Evolutionary conservation across 2,329 filamentous ascomycete genomes (phyloP).

Genomic region (Laburnicola sp.): DNA sequence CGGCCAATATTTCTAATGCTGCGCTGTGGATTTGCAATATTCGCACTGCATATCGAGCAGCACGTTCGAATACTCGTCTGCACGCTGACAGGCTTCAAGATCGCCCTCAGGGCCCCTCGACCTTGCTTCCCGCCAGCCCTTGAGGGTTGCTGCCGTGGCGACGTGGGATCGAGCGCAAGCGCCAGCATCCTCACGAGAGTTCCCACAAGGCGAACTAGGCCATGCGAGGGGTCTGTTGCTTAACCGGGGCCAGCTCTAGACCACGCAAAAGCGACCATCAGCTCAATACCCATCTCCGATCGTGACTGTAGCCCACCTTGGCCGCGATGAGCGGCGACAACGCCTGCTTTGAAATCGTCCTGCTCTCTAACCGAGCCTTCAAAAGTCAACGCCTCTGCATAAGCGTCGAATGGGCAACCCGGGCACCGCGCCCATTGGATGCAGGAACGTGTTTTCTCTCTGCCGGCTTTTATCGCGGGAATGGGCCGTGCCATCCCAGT

Average conservation of each 20-base stretch:
- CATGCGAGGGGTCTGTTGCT: slow-evolving; percentile 10
- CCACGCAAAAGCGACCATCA: slow-evolving; percentile 9
- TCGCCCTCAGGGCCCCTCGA: slow-evolving; percentile 43
- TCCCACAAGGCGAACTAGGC: slow-evolving; percentile 20
- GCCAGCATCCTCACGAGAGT: slow-evolving; percentile 20
- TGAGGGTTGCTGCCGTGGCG: slow-evolving; percentile 31
- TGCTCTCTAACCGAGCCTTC: slow-evolving; percentile 38
- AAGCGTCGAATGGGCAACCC: slow-evolving; percentile 41
- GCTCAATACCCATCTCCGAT: slow-evolving; percentile 17
- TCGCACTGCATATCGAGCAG: slow-evolving; percentile 6
- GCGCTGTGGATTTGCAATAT: neutral
- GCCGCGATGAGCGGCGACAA: slow-evolving; percentile 16
- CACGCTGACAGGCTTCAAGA: slow-evolving; percentile 30
- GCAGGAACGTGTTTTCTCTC: slow-evolving; percentile 19
- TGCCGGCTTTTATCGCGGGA: slow-evolving; percentile 39
- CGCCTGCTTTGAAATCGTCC: slow-evolving; percentile 39
- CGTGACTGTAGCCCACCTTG: slow-evolving; percentile 27
- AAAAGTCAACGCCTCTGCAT: slow-evolving; percentile 45
- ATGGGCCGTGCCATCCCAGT: slow-evolving; percentile 37
- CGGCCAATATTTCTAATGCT: neutral
- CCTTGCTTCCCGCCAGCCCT: slow-evolving; percentile 45
- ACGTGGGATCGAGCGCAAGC: slow-evolving; percentile 27
- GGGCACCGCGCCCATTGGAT: slow-evolving; percentile 32
- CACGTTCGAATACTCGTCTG: slow-evolving; percentile 24
- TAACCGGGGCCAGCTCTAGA: slow-evolving; percentile 19